phyloP scores from a whole-genome alignment of 495 filamentous ascomycete species.

The Hamigera avellanea region DNA sequence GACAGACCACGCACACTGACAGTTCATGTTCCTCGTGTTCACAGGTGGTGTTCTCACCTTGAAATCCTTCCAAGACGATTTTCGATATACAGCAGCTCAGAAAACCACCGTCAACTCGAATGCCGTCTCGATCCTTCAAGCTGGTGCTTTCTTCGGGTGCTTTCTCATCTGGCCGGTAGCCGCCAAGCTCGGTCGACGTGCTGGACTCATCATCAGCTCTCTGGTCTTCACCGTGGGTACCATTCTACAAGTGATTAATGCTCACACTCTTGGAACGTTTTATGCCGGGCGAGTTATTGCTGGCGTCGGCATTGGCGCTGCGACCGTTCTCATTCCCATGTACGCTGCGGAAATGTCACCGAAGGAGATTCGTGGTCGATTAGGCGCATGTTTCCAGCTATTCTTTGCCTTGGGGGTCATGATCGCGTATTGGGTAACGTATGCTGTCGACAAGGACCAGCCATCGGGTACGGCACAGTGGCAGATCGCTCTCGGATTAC shows the following conservation, averaged over 20 bases:
- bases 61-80: slow-evolving; percentile 26
- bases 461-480: slow-evolving; percentile 28
- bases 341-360: slow-evolving; percentile 42
- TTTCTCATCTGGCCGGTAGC: slow-evolving; percentile 36
- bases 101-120: slow-evolving; percentile 28
- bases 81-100: slow-evolving; percentile 19
- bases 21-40: no score
- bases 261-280: slow-evolving; percentile 28
- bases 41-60: slow-evolving; percentile 29
- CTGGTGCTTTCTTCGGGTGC: slow-evolving; percentile 32
- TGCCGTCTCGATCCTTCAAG: slow-evolving; percentile 30
- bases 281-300: slow-evolving; percentile 38
- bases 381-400: slow-evolving; percentile 37
- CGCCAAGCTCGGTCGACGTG: slow-evolving; percentile 27
- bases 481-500: slow-evolving; percentile 41
- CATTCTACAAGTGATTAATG: slow-evolving; percentile 32
- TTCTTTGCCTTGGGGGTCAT: slow-evolving; percentile 39
- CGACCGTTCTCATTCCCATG: slow-evolving; percentile 42
- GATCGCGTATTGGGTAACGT: slow-evolving; percentile 38
- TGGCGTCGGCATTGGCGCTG: slow-evolving; percentile 43
- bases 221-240: slow-evolving; percentile 32
- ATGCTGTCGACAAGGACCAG: slow-evolving; percentile 28
- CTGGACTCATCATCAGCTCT: slow-evolving; percentile 26
- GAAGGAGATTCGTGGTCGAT: slow-evolving; percentile 38
- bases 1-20: no score